These are phyloP conservation scores for Azolla pinnata DNA, from an alignment of 75 land plant genomes.

Conservation along the genomic window DNA sequence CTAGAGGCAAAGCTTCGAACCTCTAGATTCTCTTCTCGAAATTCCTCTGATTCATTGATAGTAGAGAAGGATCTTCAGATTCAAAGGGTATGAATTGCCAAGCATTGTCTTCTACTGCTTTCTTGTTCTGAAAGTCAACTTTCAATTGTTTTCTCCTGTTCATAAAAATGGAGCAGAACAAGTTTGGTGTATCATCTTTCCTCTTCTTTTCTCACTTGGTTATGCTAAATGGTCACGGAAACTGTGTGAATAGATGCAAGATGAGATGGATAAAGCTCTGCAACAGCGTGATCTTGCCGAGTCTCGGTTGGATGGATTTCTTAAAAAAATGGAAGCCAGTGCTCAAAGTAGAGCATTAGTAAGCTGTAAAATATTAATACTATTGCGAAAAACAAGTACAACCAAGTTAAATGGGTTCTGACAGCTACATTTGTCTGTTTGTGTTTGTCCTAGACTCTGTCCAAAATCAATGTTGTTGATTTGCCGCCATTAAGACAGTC, in stretches of 20 bases:
- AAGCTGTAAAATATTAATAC: too few relatives aligned
- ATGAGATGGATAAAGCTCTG: conserved; percentile 60
- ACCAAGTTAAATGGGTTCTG: too few relatives aligned
- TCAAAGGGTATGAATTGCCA: conserved; percentile 74
- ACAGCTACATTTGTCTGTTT: not conserved
- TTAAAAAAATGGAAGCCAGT: conserved; percentile 4
- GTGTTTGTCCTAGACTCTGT: not conserved
- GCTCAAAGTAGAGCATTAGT: not conserved
- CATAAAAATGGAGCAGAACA: too few relatives aligned
- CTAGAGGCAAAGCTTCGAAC: conserved; percentile 63
- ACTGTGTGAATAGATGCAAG: conserved; percentile 46
- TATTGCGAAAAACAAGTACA: too few relatives aligned
- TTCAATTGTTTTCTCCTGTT: too few relatives aligned
- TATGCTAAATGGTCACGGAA: too few relatives aligned
- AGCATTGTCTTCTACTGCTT: too few relatives aligned
- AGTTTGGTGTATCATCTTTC: too few relatives aligned
- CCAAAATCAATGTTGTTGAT: not conserved
- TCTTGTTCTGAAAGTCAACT: too few relatives aligned
- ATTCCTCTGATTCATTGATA: conserved; percentile 37
- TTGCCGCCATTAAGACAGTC: not conserved
- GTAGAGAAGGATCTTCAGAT: conserved; percentile 70
- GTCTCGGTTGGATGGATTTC: conserved; percentile 64
- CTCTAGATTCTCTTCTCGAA: conserved; percentile 21
- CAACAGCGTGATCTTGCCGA: conserved; percentile 76
- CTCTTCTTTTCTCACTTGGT: too few relatives aligned